These are phyloP conservation scores for Ascosphaera pollenicola DNA, from an alignment of 2,329 filamentous ascomycete species.

Conservation along the genomic window DNA sequence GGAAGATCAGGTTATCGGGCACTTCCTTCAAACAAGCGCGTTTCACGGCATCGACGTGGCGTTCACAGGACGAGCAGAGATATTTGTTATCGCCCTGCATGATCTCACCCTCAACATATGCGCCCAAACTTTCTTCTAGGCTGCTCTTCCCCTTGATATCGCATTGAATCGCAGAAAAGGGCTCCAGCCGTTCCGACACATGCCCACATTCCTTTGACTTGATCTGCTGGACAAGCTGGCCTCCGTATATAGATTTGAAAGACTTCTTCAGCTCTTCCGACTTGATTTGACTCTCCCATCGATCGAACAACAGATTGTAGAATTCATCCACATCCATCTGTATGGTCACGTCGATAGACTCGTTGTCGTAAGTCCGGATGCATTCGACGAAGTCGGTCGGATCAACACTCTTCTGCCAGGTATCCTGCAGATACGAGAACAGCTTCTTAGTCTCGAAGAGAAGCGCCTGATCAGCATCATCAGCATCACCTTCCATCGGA, in stretches of 20 bases:
- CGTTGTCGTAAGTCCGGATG: conserved; percentile 65
- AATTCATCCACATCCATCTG: conserved; percentile 99
- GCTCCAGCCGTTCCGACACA: conserved; percentile 73
- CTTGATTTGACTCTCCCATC: conserved; percentile 65
- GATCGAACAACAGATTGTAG: conserved; percentile 80
- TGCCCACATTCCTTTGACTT: conserved; percentile 89
- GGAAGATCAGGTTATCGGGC: conserved; percentile 86
- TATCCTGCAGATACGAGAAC: conserved; percentile 73
- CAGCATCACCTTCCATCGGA: conserved; percentile 33
- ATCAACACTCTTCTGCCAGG: conserved; percentile 49
- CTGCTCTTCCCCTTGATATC: conserved; percentile 82
- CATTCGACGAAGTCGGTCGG: conserved; percentile 49
- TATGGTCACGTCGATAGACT: conserved; percentile 60
- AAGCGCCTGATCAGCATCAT: conserved; percentile 40
- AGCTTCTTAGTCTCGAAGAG: conserved; percentile 58
- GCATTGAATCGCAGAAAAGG: conserved; percentile 86
- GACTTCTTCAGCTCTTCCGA: conserved; percentile 43
- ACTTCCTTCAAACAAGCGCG: conserved; percentile 79
- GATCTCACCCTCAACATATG: conserved; percentile 90
- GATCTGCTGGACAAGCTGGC: conserved; percentile 80
- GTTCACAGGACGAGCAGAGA: conserved; percentile 77
- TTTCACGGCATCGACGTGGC: conserved; percentile 83
- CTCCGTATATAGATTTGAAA: conserved; percentile 72
- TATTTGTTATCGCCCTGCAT: conserved; percentile 99
- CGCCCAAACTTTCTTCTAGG: conserved; percentile 68